Conservation (phyloP, 116 monocot species). For the Dioscorea cayenensis region DNA sequence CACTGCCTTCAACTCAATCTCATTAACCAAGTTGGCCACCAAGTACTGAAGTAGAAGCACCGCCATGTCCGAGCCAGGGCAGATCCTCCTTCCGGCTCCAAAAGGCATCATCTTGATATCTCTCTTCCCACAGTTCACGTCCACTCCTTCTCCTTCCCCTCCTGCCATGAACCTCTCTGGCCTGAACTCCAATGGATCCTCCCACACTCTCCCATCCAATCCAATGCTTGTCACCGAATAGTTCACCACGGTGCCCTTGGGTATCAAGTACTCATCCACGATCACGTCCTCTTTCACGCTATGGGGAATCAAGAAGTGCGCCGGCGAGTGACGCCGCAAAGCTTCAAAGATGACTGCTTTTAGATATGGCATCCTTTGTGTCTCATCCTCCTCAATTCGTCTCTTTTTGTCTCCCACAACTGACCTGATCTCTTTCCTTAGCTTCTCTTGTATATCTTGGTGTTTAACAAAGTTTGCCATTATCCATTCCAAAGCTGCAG, state of each 20-base stretch:
- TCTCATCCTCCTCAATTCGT: constrained; percentile 6
- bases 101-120: constrained; percentile 31
- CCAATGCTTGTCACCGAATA: constrained; percentile 5
- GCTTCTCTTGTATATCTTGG: constrained; percentile 12
- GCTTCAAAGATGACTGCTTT: constrained; percentile 28
- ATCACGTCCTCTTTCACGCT: constrained; percentile 3
- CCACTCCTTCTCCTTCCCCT: constrained; percentile 10
- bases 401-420: not conserved
- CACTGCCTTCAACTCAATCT: constrained; percentile 18
- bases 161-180: constrained; percentile 20
- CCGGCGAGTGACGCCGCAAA: constrained; percentile 24
- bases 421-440: constrained; percentile 10
- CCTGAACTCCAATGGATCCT: constrained; percentile 18
- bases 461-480: constrained; percentile 32
- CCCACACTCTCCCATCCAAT: constrained; percentile 16
- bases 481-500: constrained; percentile 23
- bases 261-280: constrained; percentile 3
- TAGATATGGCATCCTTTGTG: constrained; percentile 14
- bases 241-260: constrained; percentile 9
- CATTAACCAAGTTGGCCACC: constrained; percentile 18
- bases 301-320: constrained; percentile 15
- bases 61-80: constrained; percentile 19
- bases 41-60: constrained; percentile 24
- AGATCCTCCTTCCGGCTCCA: constrained; percentile 24
- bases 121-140: constrained; percentile 14